A percentile compares a stretch with the other conserved stretches of the same genome.
phyloP scores from a whole-genome alignment of 345 rosid genomes.

The Pugionium dolabratum region DNA sequence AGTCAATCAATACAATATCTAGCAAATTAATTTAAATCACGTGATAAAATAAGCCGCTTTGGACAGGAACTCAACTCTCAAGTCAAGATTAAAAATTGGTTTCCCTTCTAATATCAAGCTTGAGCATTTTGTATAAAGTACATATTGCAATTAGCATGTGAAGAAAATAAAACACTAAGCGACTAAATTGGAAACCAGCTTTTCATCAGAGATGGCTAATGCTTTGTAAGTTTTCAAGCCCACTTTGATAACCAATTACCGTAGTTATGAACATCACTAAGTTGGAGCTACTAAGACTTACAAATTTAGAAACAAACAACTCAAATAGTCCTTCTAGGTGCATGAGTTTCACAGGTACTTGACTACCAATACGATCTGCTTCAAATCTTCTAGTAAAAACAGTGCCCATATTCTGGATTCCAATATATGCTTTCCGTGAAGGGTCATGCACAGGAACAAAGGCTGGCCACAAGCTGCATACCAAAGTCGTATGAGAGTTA shows the following conservation, averaged over 20 bases:
- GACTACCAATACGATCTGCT: constrained; percentile 88
- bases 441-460: constrained; percentile 98
- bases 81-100: constrained; percentile 4
- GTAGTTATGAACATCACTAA: constrained; percentile 18
- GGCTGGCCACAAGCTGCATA: constrained; percentile 87
- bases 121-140: not conserved
- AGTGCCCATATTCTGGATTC: constrained; percentile 93
- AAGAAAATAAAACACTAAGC: not conserved
- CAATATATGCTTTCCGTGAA: constrained; percentile 83
- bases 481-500: constrained; percentile 26
- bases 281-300: constrained; percentile 46
- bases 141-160: constrained; percentile 20
- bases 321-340: constrained; percentile 94
- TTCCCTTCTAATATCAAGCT: constrained; percentile 17
- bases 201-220: constrained; percentile 16
- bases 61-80: not conserved
- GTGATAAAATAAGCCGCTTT: not conserved
- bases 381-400: constrained; percentile 89
- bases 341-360: constrained; percentile 94
- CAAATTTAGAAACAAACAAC: constrained; percentile 94
- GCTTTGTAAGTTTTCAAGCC: constrained; percentile 24
- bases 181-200: constrained; percentile 23
- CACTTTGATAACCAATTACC: constrained; percentile 12
- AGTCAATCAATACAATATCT: constrained; percentile 12
- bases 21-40: constrained; percentile 20